A percentile compares a stretch with the other conserved stretches of the same genome.
These are phyloP conservation scores for Macrophomina phaseolina DNA, from an alignment of 2,329 filamentous ascomycete genomes.

Conservation along the genomic window DNA sequence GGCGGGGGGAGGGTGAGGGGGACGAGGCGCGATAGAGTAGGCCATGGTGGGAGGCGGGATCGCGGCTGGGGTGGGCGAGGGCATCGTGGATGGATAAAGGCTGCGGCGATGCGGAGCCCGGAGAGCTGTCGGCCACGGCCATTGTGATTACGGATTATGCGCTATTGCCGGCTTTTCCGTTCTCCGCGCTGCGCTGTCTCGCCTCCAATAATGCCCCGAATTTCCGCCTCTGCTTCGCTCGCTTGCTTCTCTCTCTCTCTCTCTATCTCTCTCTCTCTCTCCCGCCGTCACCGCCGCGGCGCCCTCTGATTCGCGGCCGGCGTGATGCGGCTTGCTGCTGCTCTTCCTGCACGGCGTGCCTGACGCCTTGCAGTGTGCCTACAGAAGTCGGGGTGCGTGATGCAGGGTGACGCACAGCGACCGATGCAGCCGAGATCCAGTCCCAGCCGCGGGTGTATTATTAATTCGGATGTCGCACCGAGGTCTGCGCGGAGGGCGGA, in stretches of 20 bases:
- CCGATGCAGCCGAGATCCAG: slow-evolving; percentile 9
- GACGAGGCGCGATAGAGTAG: background rate
- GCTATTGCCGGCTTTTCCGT: slow-evolving; percentile 3
- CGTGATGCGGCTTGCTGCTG: background rate
- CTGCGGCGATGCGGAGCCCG: slow-evolving; percentile 16
- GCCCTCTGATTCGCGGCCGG: background rate
- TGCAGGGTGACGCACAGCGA: slow-evolving; percentile 4
- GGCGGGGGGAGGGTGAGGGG: background rate
- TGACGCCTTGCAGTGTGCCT: slow-evolving; percentile 17
- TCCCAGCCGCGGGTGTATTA: background rate
- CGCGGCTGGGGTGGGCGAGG: background rate
- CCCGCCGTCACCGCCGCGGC: background rate
- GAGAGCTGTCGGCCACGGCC: background rate
- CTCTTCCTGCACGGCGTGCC: slow-evolving; percentile 4
- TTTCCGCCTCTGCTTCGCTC: too few relatives aligned
- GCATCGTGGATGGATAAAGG: slow-evolving; percentile 17
- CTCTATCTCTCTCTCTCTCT: background rate
- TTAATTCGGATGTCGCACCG: too few relatives aligned
- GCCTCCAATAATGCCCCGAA: background rate
- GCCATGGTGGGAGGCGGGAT: slow-evolving; percentile 1
- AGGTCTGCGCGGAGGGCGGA: background rate
- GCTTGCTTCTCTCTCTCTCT: background rate
- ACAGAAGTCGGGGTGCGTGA: background rate
- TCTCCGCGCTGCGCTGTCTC: background rate
- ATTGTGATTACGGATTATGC: slow-evolving; percentile 18